Evolutionary conservation across 75 land plant genomes (phyloP).

Genomic region (Pinus albicaulis): DNA sequence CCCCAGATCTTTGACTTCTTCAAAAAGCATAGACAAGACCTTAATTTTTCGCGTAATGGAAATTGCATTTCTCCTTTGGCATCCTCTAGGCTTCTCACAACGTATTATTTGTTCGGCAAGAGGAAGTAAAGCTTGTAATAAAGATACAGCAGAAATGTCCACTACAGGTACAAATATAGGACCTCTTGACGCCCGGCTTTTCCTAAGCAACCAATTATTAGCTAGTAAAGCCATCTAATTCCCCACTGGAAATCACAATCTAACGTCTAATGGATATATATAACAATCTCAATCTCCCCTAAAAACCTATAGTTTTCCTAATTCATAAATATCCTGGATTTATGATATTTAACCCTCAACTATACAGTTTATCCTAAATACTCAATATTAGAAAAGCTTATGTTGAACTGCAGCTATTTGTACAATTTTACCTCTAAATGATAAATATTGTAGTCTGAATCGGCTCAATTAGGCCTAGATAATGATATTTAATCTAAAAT

Average conservation of each 20-base stretch:
- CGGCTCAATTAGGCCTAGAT: too few relatives aligned
- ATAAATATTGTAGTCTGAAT: too few relatives aligned
- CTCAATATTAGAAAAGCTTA: constrained; percentile 8
- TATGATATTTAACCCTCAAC: too few relatives aligned
- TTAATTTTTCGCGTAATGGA: constrained; percentile 40
- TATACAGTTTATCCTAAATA: not conserved
- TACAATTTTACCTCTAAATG: not conserved
- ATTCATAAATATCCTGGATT: too few relatives aligned
- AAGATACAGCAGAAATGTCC: not conserved
- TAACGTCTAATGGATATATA: too few relatives aligned
- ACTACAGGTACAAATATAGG: not conserved
- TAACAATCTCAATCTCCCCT: too few relatives aligned
- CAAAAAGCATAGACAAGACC: constrained; percentile 57
- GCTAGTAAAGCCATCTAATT: not conserved
- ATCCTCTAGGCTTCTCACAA: constrained; percentile 21
- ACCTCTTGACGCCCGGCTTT: not conserved
- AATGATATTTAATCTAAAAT: too few relatives aligned
- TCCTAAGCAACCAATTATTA: not conserved
- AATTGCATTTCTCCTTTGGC: constrained; percentile 41
- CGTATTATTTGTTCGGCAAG: not conserved
- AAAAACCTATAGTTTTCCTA: too few relatives aligned
- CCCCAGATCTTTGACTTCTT: constrained; percentile 41
- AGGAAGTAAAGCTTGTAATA: not conserved
- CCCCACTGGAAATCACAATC: not conserved
- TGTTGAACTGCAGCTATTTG: not conserved